Evolutionary conservation across 2,329 filamentous ascomycete genomes (phyloP).

Genomic region (Aspergillus amoenus): DNA sequence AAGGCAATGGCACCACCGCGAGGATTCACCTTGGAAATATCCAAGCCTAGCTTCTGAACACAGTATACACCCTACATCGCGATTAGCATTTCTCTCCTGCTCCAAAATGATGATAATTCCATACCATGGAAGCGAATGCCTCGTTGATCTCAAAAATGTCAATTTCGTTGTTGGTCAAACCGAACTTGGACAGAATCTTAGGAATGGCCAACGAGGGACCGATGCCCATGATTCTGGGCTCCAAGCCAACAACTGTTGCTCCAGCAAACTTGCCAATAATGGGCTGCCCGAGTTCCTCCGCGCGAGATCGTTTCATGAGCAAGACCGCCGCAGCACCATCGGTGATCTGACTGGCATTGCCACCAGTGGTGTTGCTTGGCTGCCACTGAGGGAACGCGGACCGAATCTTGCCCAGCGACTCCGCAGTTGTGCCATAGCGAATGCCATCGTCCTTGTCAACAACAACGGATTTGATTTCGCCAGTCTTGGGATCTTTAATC

Average conservation of each 20-base stretch:
- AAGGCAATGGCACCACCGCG: constrained; percentile 95
- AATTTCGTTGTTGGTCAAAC: constrained; percentile 55
- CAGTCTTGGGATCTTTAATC: constrained; percentile 83
- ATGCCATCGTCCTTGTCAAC: constrained; percentile 83
- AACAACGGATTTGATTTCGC: constrained; percentile 73
- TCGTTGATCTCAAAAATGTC: constrained; percentile 65
- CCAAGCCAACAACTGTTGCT: constrained; percentile 78
- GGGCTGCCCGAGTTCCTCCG: constrained; percentile 76
- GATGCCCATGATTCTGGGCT: constrained; percentile 88
- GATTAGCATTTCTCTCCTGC: constrained; percentile 2
- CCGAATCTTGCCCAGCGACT: constrained; percentile 79
- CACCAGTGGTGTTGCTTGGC: constrained; percentile 84
- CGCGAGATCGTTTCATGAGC: constrained; percentile 86
- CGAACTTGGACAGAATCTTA: constrained; percentile 78
- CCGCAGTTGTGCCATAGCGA: constrained; percentile 75
- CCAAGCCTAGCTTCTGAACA: constrained; percentile 76
- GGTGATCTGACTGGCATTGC: constrained; percentile 89
- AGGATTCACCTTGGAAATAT: constrained; percentile 83
- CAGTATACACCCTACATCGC: constrained; percentile 77
- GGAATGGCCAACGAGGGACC: constrained; percentile 91
- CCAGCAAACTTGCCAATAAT: constrained; percentile 88
- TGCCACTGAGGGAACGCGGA: constrained; percentile 74
- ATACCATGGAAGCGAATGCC: constrained; percentile 72
- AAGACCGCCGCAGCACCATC: constrained; percentile 89
- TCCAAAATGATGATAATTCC: not conserved